Evolutionary conservation across 257 asterid species (phyloP), one percentile per base, ranked within the genome.

Genomic region (Capsicum chinense): DNA sequence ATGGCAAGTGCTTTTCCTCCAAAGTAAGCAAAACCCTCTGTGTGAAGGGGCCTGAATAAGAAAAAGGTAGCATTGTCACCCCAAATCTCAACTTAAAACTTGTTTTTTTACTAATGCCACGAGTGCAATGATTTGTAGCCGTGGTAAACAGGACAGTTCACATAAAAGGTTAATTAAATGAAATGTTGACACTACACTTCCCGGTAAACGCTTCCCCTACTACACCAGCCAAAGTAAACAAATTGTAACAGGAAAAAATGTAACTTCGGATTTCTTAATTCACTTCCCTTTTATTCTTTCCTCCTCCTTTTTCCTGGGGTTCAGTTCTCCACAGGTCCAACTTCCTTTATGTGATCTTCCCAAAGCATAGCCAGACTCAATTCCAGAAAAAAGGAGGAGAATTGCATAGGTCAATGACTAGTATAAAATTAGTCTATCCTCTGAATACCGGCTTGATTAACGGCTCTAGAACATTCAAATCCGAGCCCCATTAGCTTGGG

Each of bases 1-100:
- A 96, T 1, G 99, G 93, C 48, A 96, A 90, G 58, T 89, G 92
- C 67, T 96, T 96, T 85, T 94, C 99, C 91, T 96, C 98, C 88
- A 96, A 85, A 47, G 98, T 94, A 84, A 96, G 93, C 89, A 96
- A 89, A 85, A 96, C 95, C 84, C 97, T 91, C 58, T 96, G 99
- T 0, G 98, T 90, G 87, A 96, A 97, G 5, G 98, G 99, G 80
- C 99, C 98, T 94, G 88, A 64, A 69, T 47, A 67, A 8, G 37
- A 21, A 42, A 39, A 37, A 5, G 26, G 52, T 8, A 42, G 47
- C 56, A n/a, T 16, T 56, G 13, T 56, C 35, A 44, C 19, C 7
- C 47, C 81, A 50, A 50, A 10, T 47, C 10, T 71, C 59, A 12
- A 73, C 37, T 26, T 17, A 26, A 66, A 71, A 81, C 11, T 11